A percentile compares a stretch with the other conserved stretches of the same genome.
Conservation (phyloP, 208 protist genomes). For the Crithidia thermophila region DNA sequence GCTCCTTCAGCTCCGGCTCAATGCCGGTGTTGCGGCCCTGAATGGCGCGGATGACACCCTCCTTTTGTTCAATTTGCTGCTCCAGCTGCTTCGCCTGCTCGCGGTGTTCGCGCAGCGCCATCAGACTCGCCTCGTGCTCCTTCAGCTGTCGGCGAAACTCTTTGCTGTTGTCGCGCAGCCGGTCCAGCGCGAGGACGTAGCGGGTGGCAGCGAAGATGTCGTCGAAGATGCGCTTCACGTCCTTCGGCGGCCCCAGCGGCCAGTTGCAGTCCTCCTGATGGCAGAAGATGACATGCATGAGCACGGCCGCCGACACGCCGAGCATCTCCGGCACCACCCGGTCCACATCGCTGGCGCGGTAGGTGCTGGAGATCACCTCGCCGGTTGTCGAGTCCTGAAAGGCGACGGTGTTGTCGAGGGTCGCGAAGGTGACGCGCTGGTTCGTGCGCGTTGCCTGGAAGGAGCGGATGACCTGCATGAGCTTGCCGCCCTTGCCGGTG, state of each 20-base stretch:
- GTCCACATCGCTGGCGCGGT: slow-evolving; percentile 95
- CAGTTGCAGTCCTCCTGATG: slow-evolving; percentile 99
- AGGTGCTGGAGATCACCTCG: slow-evolving; percentile 84
- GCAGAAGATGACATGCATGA: slow-evolving; percentile 98
- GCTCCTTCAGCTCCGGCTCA: slow-evolving; percentile 62
- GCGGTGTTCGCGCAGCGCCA: slow-evolving; percentile 80
- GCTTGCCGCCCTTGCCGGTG: slow-evolving; percentile 75
- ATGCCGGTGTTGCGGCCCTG: slow-evolving; percentile 42
- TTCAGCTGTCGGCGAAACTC: slow-evolving; percentile 83
- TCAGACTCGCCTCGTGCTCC: slow-evolving; percentile 78
- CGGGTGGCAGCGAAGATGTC: slow-evolving; percentile 98
- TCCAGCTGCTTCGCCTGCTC: slow-evolving; percentile 74
- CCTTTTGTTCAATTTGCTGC: slow-evolving; percentile 60
- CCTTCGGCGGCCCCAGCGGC: slow-evolving; percentile 92
- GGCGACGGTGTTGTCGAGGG: slow-evolving; percentile 94
- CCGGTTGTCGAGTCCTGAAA: slow-evolving; percentile 87
- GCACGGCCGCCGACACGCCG: slow-evolving; percentile 96
- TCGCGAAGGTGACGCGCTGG: slow-evolving; percentile 91
- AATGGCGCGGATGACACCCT: slow-evolving; percentile 49
- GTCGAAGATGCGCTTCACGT: slow-evolving; percentile 99
- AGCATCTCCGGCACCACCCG: slow-evolving; percentile 96
- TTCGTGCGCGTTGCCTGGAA: slow-evolving; percentile 92
- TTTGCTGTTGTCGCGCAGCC: slow-evolving; percentile 85
- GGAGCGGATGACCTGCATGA: slow-evolving; percentile 92
- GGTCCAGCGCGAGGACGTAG: slow-evolving; percentile 91